Conservation (phyloP, 106 monocot species). For the Phalaenopsis aphrodite region DNA sequence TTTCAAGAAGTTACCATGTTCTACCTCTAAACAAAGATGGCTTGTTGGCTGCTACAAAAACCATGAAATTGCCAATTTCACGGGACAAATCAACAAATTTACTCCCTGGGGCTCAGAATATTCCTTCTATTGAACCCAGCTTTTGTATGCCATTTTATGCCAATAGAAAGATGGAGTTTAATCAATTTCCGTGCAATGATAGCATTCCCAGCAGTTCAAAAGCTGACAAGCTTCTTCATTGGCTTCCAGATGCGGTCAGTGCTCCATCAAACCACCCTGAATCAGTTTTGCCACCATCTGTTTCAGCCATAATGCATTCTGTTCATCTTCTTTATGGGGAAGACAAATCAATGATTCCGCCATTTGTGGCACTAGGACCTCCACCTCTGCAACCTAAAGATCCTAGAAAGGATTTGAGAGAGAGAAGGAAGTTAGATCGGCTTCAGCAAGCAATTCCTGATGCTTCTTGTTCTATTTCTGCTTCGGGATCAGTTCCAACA, state of each 20-base stretch:
- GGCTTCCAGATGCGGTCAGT: slow-evolving; percentile 84
- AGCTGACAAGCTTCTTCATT: slow-evolving; percentile 78
- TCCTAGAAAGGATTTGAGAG: slow-evolving; percentile 57
- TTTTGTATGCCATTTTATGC: slow-evolving; percentile 15
- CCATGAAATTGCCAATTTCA: slow-evolving; percentile 25
- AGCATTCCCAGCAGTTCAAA: slow-evolving; percentile 28
- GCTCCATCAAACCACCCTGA: slow-evolving; percentile 27
- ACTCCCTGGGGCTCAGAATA: slow-evolving; percentile 20
- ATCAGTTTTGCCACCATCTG: slow-evolving; percentile 49
- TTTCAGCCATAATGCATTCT: slow-evolving; percentile 70
- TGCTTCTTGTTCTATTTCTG: slow-evolving; percentile 8
- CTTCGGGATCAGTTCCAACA: neutral
- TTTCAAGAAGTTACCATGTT: slow-evolving; percentile 6
- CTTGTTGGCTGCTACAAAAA: slow-evolving; percentile 12
- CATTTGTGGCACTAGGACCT: slow-evolving; percentile 54
- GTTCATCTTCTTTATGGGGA: slow-evolving; percentile 69
- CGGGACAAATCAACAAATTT: slow-evolving; percentile 28
- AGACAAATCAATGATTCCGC: slow-evolving; percentile 51
- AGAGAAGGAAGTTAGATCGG: slow-evolving; percentile 34
- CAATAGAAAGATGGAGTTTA: slow-evolving; percentile 15
- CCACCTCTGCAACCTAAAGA: slow-evolving; percentile 59
- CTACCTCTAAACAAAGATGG: slow-evolving; percentile 19
- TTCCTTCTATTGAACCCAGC: slow-evolving; percentile 7
- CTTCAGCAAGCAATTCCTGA: slow-evolving; percentile 7
- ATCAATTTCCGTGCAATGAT: slow-evolving; percentile 8